Base-by-base conservation (phyloP, 257 asterid genomes). In the Lycium barbarum region DNA sequence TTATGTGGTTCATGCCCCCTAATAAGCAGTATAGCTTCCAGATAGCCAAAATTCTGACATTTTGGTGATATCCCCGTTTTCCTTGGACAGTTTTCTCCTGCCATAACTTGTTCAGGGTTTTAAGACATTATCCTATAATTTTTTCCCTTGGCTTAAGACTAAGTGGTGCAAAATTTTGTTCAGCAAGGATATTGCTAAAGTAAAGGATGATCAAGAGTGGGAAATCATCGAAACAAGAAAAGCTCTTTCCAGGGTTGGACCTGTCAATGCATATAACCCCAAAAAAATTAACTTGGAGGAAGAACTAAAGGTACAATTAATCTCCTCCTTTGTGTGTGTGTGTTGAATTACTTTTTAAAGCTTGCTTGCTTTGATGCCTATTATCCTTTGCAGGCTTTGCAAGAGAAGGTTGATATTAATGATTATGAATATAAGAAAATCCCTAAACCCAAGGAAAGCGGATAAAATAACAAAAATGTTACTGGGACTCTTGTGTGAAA, bases 141-240 rank as follows among this genome's bases (percentile, higher is more conserved):
- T 57, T 0, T 11, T 66, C 51, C n/a, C 57, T 76, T 70, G 9
- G n/a, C 66, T 81, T 7, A 35, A 47, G 78, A 33, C 78, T 76
- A 63, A 85, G 86, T 38, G 81, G 83, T 43, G 67, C 33, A n/a
- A 40, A 84, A 65, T 82, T 84, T 53, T 85, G 67, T 88, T 83
- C 93, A 96, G 99, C 92, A 96, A 96, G 95, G 99, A 96, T 81
- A 91, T 96, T 53, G 95, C 98, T 73, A 96, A 94, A 86, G 93
- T 92, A 85, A 96, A 89, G 91, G 98, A 96, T 84, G 99, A 94
- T 76, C 92, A 90, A 80, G 98, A 94, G 85, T 96, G 99, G 98
- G 98, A 96, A 88, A 96, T 96, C 61, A 93, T 92, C 14, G 99
- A 93, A 93, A 83, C 98, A 54, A 90, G 88, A 85, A 92, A 93